A percentile compares a stretch with the other conserved stretches of the same genome.
These are phyloP conservation scores for Emergomyces africanus DNA, from an alignment of 2,329 filamentous ascomycete genomes.

Conservation along the genomic window DNA sequence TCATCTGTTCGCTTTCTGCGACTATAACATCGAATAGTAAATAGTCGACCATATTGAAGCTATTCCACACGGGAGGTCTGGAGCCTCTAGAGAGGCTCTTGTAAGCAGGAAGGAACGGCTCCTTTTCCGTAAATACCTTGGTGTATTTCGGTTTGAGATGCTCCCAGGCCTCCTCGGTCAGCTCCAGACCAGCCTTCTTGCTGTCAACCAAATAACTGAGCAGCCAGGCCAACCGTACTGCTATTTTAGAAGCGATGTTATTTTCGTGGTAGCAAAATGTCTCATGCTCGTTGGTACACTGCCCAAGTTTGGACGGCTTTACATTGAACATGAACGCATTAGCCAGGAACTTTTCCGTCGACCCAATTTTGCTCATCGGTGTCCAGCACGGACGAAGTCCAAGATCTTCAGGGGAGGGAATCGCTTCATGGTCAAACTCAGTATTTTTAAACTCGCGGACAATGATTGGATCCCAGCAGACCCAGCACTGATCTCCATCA, in stretches of 20 bases:
- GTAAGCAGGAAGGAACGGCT: slow-evolving; percentile 26
- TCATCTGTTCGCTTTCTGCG: slow-evolving; percentile 17
- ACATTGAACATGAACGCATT: slow-evolving; percentile 37
- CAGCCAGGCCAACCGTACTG: slow-evolving; percentile 28
- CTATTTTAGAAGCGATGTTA: slow-evolving; percentile 21
- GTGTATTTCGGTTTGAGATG: slow-evolving; percentile 20
- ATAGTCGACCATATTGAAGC: slow-evolving; percentile 31
- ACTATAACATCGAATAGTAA: slow-evolving; percentile 31
- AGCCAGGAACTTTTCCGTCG: slow-evolving; percentile 28
- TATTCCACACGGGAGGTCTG: slow-evolving; percentile 9
- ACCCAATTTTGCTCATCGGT: slow-evolving; percentile 29
- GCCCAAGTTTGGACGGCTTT: slow-evolving; percentile 36
- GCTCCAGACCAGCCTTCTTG: slow-evolving; percentile 31
- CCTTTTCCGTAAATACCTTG: slow-evolving; percentile 12
- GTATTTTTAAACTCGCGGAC: slow-evolving; percentile 42
- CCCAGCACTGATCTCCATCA: slow-evolving; percentile 49
- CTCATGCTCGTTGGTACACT: slow-evolving; percentile 39
- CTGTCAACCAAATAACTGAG: slow-evolving; percentile 36
- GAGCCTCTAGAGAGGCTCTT: slow-evolving; percentile 14
- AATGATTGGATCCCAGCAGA: slow-evolving; percentile 46
- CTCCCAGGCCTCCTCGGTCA: slow-evolving; percentile 29
- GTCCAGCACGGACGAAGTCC: slow-evolving; percentile 35
- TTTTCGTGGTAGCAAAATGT: slow-evolving; percentile 44
- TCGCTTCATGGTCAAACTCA: slow-evolving; percentile 24
- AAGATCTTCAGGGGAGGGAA: slow-evolving; percentile 30